Conservation (phyloP, 768 basidiomycete species). For the Leccinum incarnatum region DNA sequence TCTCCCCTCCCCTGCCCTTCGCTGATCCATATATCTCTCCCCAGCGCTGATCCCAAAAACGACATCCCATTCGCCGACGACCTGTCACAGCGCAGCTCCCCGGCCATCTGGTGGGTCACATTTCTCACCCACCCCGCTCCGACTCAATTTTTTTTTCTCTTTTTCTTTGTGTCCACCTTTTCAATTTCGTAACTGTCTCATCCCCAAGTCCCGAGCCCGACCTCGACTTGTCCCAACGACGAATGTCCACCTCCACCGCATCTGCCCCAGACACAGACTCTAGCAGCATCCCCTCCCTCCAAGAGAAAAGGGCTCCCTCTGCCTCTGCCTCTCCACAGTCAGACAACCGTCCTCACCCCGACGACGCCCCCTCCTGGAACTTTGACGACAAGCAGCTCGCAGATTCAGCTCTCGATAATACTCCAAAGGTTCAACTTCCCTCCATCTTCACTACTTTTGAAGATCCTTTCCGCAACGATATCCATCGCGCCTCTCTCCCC, state of each 20-base stretch:
- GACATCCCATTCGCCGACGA: conserved; percentile 43
- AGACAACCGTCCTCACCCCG: conserved; percentile 43
- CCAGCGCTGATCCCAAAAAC: conserved; percentile 41
- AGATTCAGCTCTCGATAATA: conserved; percentile 40
- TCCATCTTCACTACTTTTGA: conserved; percentile 72
- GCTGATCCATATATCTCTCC: conserved; percentile 14
- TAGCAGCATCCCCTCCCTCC: conserved; percentile 53
- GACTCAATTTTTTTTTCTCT: conserved; percentile 17
- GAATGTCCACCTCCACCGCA: conserved; percentile 76
- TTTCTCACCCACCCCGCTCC: conserved; percentile 15
- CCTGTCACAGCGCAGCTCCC: conserved; percentile 46
- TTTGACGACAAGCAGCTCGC: conserved; percentile 39
- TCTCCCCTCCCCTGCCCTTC: not conserved
- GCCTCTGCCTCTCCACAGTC: conserved; percentile 50
- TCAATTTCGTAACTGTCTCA: conserved; percentile 13
- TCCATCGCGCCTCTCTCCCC: conserved; percentile 64
- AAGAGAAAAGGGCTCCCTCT: conserved; percentile 56
- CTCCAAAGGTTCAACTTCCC: conserved; percentile 61
- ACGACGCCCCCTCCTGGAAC: conserved; percentile 24
- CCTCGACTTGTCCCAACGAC: conserved; percentile 51
- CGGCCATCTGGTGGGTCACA: conserved; percentile 44
- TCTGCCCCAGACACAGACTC: conserved; percentile 63
- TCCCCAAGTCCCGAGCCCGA: conserved; percentile 41
- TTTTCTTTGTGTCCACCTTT: conserved; percentile 6
- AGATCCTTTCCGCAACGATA: conserved; percentile 52